phyloP scores from a whole-genome alignment of 1,139 yeast species.

The Geotrichum restrictum region DNA sequence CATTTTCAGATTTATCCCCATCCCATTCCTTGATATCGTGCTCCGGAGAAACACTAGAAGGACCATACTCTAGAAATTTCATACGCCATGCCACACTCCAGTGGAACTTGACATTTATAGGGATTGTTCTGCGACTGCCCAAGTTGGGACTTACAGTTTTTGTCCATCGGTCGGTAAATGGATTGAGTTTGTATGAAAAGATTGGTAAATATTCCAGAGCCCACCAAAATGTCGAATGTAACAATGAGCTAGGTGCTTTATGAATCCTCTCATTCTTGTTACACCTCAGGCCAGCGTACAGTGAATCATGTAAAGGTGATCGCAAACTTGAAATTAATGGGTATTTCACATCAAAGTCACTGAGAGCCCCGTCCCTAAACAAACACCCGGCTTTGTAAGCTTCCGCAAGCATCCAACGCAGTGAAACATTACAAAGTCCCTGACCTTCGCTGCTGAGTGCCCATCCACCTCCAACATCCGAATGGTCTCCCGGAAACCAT shows the following conservation, averaged over 20 bases:
- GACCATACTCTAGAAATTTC: conserved; percentile 11
- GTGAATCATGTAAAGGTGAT: conserved; percentile 24
- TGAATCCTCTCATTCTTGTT: background rate
- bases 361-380: conserved; percentile 44
- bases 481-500: conserved; percentile 66
- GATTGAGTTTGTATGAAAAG: conserved; percentile 48
- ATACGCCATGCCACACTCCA: conserved; percentile 57
- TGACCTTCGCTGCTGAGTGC: conserved; percentile 43
- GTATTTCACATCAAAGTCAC: conserved; percentile 41
- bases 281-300: conserved; percentile 13
- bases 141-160: conserved; percentile 50
- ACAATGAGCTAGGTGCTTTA: background rate
- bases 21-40: conserved; percentile 6
- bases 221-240: conserved; percentile 48
- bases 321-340: conserved; percentile 37
- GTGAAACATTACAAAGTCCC: conserved; percentile 45
- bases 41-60: background rate
- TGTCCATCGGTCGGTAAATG: conserved; percentile 46
- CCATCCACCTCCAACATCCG: conserved; percentile 68
- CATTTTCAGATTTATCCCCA: background rate
- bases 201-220: conserved; percentile 55
- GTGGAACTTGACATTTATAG: conserved; percentile 48
- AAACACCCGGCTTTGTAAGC: conserved; percentile 49
- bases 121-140: conserved; percentile 50
- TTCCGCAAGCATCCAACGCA: conserved; percentile 58